Evolutionary conservation across 2,329 filamentous ascomycete species (phyloP).

Genomic region (Diaporthe batatas): DNA sequence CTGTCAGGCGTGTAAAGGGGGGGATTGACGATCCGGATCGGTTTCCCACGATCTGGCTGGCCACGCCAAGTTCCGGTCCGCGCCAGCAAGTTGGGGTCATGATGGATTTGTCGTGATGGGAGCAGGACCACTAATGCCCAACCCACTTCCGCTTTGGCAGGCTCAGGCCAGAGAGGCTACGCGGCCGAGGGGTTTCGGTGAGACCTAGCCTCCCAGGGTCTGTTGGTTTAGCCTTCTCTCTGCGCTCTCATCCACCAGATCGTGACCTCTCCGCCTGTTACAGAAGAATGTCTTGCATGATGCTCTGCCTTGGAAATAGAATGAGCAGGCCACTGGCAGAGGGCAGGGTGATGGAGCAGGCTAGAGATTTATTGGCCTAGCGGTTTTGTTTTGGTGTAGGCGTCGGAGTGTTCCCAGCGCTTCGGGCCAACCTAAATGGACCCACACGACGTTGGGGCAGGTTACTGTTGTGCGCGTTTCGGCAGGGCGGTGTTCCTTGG

Average conservation of each 20-base stretch:
- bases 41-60: background rate
- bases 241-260: background rate
- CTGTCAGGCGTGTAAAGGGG: background rate
- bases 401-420: slow-evolving; percentile 31
- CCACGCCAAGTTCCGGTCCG: slow-evolving; percentile 8
- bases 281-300: slow-evolving; percentile 21
- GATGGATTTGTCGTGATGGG: background rate
- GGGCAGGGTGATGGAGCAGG: background rate
- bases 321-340: slow-evolving; percentile 23
- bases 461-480: slow-evolving; percentile 12
- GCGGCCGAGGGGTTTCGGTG: background rate
- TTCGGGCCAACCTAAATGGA: slow-evolving; percentile 21
- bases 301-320: slow-evolving; percentile 31
- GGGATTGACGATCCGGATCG: slow-evolving; percentile 10
- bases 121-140: background rate
- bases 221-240: background rate
- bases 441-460: slow-evolving; percentile 3
- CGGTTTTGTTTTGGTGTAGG: background rate
- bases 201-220: background rate
- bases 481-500: slow-evolving; percentile 17
- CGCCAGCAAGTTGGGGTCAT: slow-evolving; percentile 4
- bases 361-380: slow-evolving; percentile 19
- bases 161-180: background rate
- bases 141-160: background rate
- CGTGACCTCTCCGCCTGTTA: slow-evolving; percentile 13